Conservation (phyloP, 2,329 filamentous ascomycete genomes). For the Fusarium pininemorale region DNA sequence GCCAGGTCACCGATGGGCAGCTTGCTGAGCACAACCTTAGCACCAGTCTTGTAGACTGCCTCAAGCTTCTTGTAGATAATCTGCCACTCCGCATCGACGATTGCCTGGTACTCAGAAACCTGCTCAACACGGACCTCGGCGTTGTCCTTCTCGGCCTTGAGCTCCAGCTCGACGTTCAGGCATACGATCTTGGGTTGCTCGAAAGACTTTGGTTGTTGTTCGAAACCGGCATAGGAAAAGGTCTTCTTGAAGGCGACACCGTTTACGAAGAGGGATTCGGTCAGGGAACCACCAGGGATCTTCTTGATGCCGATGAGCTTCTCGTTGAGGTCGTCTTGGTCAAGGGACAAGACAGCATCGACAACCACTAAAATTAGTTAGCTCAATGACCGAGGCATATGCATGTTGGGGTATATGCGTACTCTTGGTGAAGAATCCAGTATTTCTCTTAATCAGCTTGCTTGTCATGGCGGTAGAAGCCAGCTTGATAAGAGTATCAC, state of each 20-base stretch:
- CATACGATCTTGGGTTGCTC: conserved; percentile 95
- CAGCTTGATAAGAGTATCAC: conserved; percentile 88
- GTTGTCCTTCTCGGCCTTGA: conserved; percentile 99
- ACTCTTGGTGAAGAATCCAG: conserved; percentile 98
- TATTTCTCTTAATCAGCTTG: conserved; percentile 98
- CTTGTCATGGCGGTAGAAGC: conserved; percentile 98
- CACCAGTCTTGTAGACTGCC: conserved; percentile 89
- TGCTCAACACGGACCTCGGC: conserved; percentile 98
- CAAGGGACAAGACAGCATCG: conserved; percentile 91
- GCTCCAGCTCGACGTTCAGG: conserved; percentile 95
- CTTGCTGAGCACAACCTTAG: conserved; percentile 97
- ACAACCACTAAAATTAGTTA: conserved; percentile 81
- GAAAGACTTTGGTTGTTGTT: conserved; percentile 98
- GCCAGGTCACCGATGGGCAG: conserved; percentile 96
- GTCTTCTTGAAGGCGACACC: conserved; percentile 99
- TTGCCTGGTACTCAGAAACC: conserved; percentile 98
- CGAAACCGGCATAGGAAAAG: conserved; percentile 98
- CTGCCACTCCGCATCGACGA: conserved; percentile 99
- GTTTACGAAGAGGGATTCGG: conserved; percentile 96
- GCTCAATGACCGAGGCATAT: conserved; percentile 27
- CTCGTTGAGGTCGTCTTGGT: conserved; percentile 97
- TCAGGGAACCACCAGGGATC: conserved; percentile 93
- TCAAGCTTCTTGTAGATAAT: conserved; percentile 99
- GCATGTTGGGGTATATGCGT: conserved; percentile 43
- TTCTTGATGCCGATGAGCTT: conserved; percentile 99